Evolutionary conservation across 192 early-diverging fungal species (phyloP).

Genomic region (Coemansia sp.): DNA sequence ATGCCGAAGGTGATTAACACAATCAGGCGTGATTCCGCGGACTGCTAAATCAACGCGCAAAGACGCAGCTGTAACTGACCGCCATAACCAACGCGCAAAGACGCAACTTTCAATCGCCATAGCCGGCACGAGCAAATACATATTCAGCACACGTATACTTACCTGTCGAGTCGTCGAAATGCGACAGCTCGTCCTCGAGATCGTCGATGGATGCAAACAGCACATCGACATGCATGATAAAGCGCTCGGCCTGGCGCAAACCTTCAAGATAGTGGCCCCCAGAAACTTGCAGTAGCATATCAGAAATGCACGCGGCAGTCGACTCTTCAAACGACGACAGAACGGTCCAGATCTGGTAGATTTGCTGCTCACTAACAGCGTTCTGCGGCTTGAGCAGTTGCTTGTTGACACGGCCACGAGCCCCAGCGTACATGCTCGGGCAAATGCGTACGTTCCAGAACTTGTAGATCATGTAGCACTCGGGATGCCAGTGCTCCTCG

Average conservation of each 20-base stretch:
- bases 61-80: too few species aligned
- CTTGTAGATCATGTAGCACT: constrained; percentile 99
- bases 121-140: too few species aligned
- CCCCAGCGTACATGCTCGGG: constrained; percentile 51
- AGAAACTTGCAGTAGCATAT: constrained; percentile 90
- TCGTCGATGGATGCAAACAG: constrained; percentile 88
- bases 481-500: constrained; percentile 96
- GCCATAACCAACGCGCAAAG: too few species aligned
- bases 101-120: too few species aligned
- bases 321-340: constrained; percentile 96
- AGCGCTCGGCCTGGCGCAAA: constrained; percentile 76
- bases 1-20: background rate
- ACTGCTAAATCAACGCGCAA: too few species aligned
- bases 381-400: constrained; percentile 50
- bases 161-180: constrained; percentile 65
- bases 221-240: constrained; percentile 90
- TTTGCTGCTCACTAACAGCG: constrained; percentile 75
- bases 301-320: constrained; percentile 90
- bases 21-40: too few species aligned
- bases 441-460: constrained; percentile 57
- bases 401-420: constrained; percentile 47
- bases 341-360: constrained; percentile 85
- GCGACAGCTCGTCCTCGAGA: constrained; percentile 71
- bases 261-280: constrained; percentile 81
- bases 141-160: constrained; percentile 11